Percentiles rank a stretch among this genome's conserved stretches.
These are phyloP conservation scores for Sporodiniella umbellata DNA, from an alignment of 371 early-diverging fungal genomes.

Conservation along the genomic window DNA sequence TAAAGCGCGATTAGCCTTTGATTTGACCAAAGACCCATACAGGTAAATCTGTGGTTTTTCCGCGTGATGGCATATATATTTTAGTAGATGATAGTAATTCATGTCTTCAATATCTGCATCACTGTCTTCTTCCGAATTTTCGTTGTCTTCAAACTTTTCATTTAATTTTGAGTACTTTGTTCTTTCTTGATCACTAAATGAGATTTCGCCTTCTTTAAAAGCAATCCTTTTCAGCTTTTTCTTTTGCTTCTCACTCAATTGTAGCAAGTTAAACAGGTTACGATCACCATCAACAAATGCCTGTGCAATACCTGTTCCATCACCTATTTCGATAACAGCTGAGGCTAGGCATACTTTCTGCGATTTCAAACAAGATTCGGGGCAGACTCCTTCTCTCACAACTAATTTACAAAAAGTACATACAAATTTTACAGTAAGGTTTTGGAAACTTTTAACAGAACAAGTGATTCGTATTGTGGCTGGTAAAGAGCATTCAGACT, in stretches of 20 bases:
- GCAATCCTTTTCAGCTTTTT: constrained; percentile 1
- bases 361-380: constrained; percentile 17
- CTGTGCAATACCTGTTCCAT: constrained; percentile 19
- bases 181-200: not conserved
- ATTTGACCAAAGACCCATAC: not conserved
- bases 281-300: constrained; percentile 31
- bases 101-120: not conserved
- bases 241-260: constrained; percentile 4
- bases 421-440: constrained; percentile 14
- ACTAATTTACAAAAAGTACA: constrained; percentile 23
- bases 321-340: constrained; percentile 15
- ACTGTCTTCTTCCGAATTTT: not conserved
- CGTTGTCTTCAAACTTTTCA: not conserved
- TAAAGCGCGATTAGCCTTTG: not conserved
- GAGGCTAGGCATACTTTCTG: constrained; percentile 15
- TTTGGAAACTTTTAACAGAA: not conserved
- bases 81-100: not conserved
- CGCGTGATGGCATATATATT: not conserved
- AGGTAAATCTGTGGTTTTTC: not conserved
- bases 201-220: not conserved
- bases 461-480: not conserved
- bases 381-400: constrained; percentile 17
- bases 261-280: constrained; percentile 20
- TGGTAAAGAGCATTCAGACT: not conserved
- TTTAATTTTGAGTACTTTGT: too few relatives aligned